Percentiles rank a stretch among this genome's conserved stretches.
phyloP scores from a whole-genome alignment of 202 grass and related monocot genomes.

The Carex arenaria region DNA sequence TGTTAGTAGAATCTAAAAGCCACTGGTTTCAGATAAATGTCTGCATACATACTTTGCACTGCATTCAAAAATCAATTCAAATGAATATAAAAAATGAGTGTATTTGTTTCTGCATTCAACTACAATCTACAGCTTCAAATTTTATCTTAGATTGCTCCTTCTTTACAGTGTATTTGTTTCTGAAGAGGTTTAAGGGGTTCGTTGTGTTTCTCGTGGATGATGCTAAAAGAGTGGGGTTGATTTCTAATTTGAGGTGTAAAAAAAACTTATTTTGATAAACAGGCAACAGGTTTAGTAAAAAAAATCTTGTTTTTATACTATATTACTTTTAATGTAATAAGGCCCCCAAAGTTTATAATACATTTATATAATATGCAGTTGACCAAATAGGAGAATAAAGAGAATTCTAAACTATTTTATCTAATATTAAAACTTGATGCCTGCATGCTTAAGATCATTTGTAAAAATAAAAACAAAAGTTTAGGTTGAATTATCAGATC shows the following conservation, averaged over 20 bases:
- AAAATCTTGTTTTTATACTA: background rate
- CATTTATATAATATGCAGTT: background rate
- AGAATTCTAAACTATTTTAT: background rate
- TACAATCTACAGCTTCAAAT: background rate
- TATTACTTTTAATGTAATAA: background rate
- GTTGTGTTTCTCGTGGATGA: background rate
- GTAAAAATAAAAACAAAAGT: background rate
- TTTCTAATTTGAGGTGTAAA: background rate
- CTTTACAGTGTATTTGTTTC: background rate
- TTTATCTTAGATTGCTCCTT: background rate
- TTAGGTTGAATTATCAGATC: background rate
- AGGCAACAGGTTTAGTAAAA: background rate
- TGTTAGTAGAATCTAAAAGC: no score
- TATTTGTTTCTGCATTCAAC: no score
- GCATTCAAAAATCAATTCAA: conserved; percentile 20
- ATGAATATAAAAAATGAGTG: background rate
- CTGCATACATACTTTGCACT: conserved; percentile 98
- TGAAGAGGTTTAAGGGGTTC: background rate
- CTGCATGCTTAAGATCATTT: background rate
- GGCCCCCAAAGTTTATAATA: background rate
- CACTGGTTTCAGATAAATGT: conserved; percentile 97
- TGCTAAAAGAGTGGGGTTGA: background rate
- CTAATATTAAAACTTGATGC: background rate
- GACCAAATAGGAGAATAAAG: background rate
- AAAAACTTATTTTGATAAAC: background rate